A percentile compares a stretch with the other conserved stretches of the same genome.
These are phyloP conservation scores for Sanghuangporus baumii DNA, from an alignment of 1,284 basidiomycete species.

Conservation along the genomic window DNA sequence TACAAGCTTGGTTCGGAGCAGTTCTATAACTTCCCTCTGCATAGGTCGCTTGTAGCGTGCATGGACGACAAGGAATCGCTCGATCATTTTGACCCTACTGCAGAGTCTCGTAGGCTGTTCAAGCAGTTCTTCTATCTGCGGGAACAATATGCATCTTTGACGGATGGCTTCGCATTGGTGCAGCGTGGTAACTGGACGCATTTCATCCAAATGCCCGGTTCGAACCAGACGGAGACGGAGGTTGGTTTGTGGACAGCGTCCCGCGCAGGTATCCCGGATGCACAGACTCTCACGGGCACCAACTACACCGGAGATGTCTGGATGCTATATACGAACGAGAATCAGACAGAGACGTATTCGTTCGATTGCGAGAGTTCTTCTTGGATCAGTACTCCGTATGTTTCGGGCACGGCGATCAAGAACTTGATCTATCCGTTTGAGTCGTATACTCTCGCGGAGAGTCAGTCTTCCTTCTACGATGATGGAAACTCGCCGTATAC, in stretches of 20 bases:
- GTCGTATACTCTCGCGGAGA: conserved; percentile 59
- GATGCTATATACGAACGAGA: conserved; percentile 83
- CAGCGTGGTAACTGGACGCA: conserved; percentile 81
- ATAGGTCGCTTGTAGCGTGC: conserved; percentile 74
- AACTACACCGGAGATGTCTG: conserved; percentile 64
- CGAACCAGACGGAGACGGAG: conserved; percentile 73
- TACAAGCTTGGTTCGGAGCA: conserved; percentile 84
- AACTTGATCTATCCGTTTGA: conserved; percentile 86
- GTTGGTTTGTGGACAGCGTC: conserved; percentile 83
- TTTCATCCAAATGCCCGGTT: conserved; percentile 73
- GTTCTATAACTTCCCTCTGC: conserved; percentile 86
- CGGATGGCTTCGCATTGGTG: conserved; percentile 80
- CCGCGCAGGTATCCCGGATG: conserved; percentile 50
- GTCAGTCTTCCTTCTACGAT: conserved; percentile 53
- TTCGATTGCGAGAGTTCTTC: conserved; percentile 48
- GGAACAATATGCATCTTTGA: conserved; percentile 60
- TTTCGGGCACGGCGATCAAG: conserved; percentile 50
- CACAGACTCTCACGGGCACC: conserved; percentile 50
- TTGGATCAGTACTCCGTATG: conserved; percentile 80
- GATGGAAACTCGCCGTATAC: conserved; percentile 54
- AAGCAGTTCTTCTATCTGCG: conserved; percentile 71
- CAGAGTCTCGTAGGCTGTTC: conserved; percentile 67
- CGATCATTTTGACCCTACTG: conserved; percentile 89
- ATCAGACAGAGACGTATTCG: conserved; percentile 57
- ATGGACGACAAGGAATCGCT: conserved; percentile 83